These are phyloP conservation scores for Calonectria fujianensis DNA, from an alignment of 2,329 filamentous ascomycete species.

Conservation along the genomic window DNA sequence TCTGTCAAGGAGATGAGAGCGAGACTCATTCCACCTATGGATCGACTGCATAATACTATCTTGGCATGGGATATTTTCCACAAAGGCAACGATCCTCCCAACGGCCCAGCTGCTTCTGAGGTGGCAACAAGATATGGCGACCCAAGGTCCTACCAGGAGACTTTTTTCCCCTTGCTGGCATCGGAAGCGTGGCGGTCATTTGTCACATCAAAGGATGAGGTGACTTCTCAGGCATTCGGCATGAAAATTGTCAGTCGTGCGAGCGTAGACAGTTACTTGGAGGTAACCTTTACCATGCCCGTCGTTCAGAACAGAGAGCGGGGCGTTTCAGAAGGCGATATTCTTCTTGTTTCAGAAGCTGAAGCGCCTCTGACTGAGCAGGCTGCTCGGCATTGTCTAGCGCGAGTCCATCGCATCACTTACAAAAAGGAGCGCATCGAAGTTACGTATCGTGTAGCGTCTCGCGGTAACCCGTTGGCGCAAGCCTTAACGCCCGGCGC, in stretches of 20 bases:
- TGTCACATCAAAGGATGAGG: constrained; percentile 91
- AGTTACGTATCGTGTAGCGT: constrained; percentile 88
- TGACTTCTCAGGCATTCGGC: constrained; percentile 86
- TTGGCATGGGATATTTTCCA: constrained; percentile 98
- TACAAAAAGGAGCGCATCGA: constrained; percentile 89
- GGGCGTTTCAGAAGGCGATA: constrained; percentile 87
- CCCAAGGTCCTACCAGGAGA: constrained; percentile 87
- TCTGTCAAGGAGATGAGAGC: constrained; percentile 96
- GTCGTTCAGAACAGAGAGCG: constrained; percentile 82
- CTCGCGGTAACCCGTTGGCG: constrained; percentile 76
- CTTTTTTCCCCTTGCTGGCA: constrained; percentile 91
- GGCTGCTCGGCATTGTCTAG: constrained; percentile 86
- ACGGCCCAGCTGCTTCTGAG: constrained; percentile 81
- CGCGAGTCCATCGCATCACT: constrained; percentile 86
- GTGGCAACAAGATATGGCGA: constrained; percentile 87
- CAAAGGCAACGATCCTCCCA: constrained; percentile 88
- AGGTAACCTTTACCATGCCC: constrained; percentile 90
- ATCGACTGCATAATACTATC: constrained; percentile 88
- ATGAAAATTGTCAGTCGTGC: constrained; percentile 92
- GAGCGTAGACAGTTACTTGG: constrained; percentile 93
- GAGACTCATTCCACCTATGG: constrained; percentile 91
- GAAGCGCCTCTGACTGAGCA: constrained; percentile 80
- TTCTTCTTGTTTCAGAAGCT: constrained; percentile 88
- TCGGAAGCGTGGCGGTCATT: constrained; percentile 98
- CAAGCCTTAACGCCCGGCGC: constrained; percentile 80